Conservation (phyloP, 1,139 yeast genomes). For the Candida albicans region DNA sequence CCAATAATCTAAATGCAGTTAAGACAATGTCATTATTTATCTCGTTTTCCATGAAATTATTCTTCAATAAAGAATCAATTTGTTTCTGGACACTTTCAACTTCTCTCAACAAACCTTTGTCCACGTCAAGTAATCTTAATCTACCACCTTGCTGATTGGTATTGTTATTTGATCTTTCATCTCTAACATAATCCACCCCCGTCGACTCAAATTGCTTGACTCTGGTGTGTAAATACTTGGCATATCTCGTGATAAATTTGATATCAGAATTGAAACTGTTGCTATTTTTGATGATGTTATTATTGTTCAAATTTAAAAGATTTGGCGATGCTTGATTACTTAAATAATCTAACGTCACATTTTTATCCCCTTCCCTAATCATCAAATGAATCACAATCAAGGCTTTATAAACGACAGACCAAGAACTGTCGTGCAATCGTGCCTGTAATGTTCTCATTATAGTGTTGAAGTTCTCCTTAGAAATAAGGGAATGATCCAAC, state of each 20-base stretch:
- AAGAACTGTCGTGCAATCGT: conserved; percentile 74
- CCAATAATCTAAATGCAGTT: conserved; percentile 82
- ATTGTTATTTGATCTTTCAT: conserved; percentile 53
- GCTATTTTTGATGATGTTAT: conserved; percentile 28
- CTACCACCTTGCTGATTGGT: conserved; percentile 57
- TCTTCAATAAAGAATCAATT: conserved; percentile 71
- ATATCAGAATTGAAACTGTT: conserved; percentile 50
- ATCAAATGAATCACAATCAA: conserved; percentile 83
- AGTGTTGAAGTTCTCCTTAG: conserved; percentile 63
- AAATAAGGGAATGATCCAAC: conserved; percentile 36
- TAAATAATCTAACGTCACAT: conserved; percentile 67
- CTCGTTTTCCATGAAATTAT: conserved; percentile 73
- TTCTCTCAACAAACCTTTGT: conserved; percentile 82
- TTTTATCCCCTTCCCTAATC: conserved; percentile 87
- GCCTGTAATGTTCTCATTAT: conserved; percentile 63
- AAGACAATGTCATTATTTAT: conserved; percentile 79
- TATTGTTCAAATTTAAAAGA: conserved; percentile 52
- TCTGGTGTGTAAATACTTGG: conserved; percentile 67
- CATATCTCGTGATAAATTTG: conserved; percentile 64
- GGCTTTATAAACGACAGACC: conserved; percentile 89
- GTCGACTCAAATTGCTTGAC: conserved; percentile 68
- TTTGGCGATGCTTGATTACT: conserved; percentile 48
- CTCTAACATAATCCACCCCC: conserved; percentile 75
- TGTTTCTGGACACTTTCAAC: conserved; percentile 83
- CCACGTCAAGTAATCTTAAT: conserved; percentile 62